phyloP scores from a whole-genome alignment of 2,329 filamentous ascomycete genomes.

The Penicillium vulpinum region DNA sequence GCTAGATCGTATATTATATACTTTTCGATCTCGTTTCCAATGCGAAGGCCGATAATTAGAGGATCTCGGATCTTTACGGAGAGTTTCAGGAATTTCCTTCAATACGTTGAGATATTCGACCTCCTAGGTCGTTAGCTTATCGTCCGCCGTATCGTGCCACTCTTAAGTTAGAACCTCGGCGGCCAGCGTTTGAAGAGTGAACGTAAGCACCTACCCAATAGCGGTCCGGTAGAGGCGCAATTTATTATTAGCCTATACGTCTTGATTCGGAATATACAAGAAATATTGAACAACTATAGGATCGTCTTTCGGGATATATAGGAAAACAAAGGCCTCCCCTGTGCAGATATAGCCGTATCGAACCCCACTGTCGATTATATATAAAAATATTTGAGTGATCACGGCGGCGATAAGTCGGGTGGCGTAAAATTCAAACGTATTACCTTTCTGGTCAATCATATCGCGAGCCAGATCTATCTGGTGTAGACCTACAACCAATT shows the following conservation, averaged over 20 bases:
- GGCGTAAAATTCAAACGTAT: conserved; percentile 30
- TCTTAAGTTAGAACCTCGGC: conserved; percentile 19
- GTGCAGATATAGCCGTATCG: conserved; percentile 30
- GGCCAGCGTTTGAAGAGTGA: conserved; percentile 33
- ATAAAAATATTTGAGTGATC: conserved; percentile 33
- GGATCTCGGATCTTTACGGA: conserved; percentile 19
- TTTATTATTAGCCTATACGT: conserved; percentile 25
- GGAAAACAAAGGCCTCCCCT: conserved; percentile 35
- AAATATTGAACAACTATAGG: conserved; percentile 27
- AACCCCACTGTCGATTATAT: conserved; percentile 28
- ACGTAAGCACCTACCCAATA: conserved; percentile 34
- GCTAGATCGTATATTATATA: conserved; percentile 21
- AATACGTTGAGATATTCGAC: conserved; percentile 26
- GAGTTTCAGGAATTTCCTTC: conserved; percentile 25
- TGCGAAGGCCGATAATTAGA: conserved; percentile 29
- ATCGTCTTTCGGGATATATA: conserved; percentile 27
- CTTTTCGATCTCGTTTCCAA: conserved; percentile 19
- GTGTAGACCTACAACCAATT: conserved; percentile 27
- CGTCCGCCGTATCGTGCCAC: conserved; percentile 25
- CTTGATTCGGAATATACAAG: conserved; percentile 28
- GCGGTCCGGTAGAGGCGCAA: conserved; percentile 33
- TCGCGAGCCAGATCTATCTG: conserved; percentile 28
- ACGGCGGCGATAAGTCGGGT: conserved; percentile 27
- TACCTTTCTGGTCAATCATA: conserved; percentile 28
- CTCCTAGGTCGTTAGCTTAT: conserved; percentile 25